These are phyloP conservation scores for Colletotrichum tropicicola DNA, from an alignment of 2,329 filamentous ascomycete genomes.

Conservation along the genomic window DNA sequence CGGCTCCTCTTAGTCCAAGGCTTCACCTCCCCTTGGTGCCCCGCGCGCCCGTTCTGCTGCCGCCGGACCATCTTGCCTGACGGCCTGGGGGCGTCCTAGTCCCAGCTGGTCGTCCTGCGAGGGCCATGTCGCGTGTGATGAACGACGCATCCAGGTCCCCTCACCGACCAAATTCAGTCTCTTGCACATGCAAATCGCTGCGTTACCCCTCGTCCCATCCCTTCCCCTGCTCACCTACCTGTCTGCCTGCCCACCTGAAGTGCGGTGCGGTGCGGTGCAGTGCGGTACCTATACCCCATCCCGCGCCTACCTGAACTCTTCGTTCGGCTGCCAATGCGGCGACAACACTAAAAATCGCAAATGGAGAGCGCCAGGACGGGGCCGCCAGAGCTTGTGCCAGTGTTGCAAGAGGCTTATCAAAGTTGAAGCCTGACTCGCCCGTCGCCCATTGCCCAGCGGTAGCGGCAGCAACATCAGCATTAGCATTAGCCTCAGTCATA, in stretches of 20 bases:
- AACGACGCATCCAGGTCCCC: slow-evolving; percentile 16
- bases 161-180: not conserved
- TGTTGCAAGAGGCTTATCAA: slow-evolving; percentile 19
- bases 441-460: slow-evolving; percentile 23
- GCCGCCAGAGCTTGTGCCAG: slow-evolving; percentile 12
- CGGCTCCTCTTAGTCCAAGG: too few relatives aligned
- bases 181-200: slow-evolving; percentile 29
- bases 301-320: slow-evolving; percentile 12
- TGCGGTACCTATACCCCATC: not conserved
- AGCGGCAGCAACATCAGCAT: not conserved
- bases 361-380: slow-evolving; percentile 1
- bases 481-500: not conserved
- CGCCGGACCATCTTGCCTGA: slow-evolving; percentile 6
- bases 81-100: not conserved
- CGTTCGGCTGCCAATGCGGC: slow-evolving; percentile 21
- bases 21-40: too few relatives aligned
- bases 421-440: slow-evolving; percentile 32
- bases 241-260: too few relatives aligned
- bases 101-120: not conserved
- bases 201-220: slow-evolving; percentile 23
- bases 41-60: slow-evolving; percentile 2
- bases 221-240: slow-evolving; percentile 1
- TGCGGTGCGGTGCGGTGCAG: not conserved
- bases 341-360: slow-evolving; percentile 7
- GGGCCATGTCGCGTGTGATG: slow-evolving; percentile 4